A percentile compares a stretch with the other conserved stretches of the same genome.
Evolutionary conservation across 192 early-diverging fungal species (phyloP).

Genomic region (Gonapodya sp.): DNA sequence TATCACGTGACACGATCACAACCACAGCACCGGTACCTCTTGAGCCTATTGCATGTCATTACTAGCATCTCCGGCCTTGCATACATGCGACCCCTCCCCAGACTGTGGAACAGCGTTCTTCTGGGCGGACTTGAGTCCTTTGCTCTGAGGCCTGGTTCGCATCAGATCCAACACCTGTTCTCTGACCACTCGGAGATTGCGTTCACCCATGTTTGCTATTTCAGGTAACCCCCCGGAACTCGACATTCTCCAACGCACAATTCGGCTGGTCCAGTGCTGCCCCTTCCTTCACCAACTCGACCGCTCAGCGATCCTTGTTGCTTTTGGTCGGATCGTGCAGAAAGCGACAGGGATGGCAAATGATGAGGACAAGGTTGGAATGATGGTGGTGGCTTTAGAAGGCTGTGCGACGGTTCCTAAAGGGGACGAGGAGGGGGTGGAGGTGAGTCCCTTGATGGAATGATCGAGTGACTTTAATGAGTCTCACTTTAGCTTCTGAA

Average conservation of each 20-base stretch:
- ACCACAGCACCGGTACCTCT: conserved; percentile 33
- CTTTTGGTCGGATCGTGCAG: not conserved
- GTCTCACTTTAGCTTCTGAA: not conserved
- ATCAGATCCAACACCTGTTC: not conserved
- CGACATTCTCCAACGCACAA: not conserved
- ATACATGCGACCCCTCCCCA: not conserved
- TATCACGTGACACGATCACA: too few relatives aligned
- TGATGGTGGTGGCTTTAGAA: not conserved
- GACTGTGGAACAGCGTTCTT: conserved; percentile 1
- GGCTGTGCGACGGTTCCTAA: not conserved
- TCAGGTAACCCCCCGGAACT: not conserved
- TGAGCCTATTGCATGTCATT: conserved; percentile 37
- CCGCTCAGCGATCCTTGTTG: not conserved
- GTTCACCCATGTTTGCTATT: too few relatives aligned
- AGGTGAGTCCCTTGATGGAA: not conserved
- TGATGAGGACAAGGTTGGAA: not conserved
- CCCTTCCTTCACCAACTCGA: not conserved
- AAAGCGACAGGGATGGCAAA: not conserved
- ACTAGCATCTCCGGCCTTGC: conserved; percentile 23
- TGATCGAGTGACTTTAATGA: not conserved
- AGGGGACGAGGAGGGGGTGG: not conserved
- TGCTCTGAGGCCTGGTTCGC: not conserved
- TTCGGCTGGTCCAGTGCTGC: not conserved
- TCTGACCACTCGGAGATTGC: too few relatives aligned
- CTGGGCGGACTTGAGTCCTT: not conserved